Evolutionary conservation across 164 flowering plant genomes (phyloP).

Genomic region (Warburgia ugandensis): DNA sequence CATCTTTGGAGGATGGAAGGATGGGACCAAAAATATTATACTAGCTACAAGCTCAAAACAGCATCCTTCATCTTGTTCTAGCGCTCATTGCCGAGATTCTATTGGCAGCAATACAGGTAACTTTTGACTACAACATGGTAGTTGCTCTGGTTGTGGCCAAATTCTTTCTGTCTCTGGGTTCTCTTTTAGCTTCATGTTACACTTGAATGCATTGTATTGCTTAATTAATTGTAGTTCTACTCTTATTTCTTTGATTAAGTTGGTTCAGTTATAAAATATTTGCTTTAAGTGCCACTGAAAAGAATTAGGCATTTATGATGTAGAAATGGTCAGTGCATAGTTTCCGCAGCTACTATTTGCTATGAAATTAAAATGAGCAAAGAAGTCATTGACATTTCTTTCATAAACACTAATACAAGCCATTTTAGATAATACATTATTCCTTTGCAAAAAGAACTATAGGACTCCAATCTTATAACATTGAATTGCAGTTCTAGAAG

Average conservation of each 20-base stretch:
- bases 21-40: slow-evolving; percentile 4
- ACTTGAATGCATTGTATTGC: not conserved
- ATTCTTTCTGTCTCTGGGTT: slow-evolving; percentile 2
- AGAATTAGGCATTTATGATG: not conserved
- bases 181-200: not conserved
- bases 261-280: not conserved
- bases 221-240: not conserved
- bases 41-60: slow-evolving; percentile 16
- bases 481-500: too few relatives aligned
- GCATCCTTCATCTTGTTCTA: slow-evolving; percentile 9
- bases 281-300: not conserved
- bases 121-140: slow-evolving; percentile 4
- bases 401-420: too few relatives aligned
- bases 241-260: not conserved
- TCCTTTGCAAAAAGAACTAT: too few relatives aligned
- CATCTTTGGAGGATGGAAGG: slow-evolving; percentile 10
- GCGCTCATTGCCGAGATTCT: slow-evolving; percentile 15
- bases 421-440: too few relatives aligned
- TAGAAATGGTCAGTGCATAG: too few relatives aligned
- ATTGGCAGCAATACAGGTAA: slow-evolving; percentile 31
- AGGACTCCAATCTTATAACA: too few relatives aligned
- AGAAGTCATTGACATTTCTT: too few relatives aligned
- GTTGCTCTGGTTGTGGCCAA: not conserved
- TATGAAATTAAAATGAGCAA: too few relatives aligned
- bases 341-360: too few relatives aligned